A percentile compares a stretch with the other conserved stretches of the same genome.
These are phyloP conservation scores for Periconia sp. DNA, from an alignment of 2,329 filamentous ascomycete genomes.

Conservation along the genomic window DNA sequence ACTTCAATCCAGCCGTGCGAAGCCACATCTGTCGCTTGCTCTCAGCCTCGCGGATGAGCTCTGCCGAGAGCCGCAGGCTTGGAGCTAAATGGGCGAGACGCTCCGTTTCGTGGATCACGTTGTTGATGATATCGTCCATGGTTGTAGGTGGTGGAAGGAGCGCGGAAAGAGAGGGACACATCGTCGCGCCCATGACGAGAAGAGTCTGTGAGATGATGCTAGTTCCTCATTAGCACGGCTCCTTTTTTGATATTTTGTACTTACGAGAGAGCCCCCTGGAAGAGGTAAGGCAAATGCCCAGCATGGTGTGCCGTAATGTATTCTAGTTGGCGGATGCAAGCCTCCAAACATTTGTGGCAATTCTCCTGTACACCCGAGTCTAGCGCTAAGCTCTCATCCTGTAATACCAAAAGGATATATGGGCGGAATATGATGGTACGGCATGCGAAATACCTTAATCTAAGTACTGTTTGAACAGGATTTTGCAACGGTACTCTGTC, in stretches of 20 bases:
- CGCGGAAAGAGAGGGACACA: slow-evolving; percentile 73
- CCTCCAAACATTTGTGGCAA: slow-evolving; percentile 82
- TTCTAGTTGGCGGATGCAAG: slow-evolving; percentile 79
- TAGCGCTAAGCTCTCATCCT: slow-evolving; percentile 74
- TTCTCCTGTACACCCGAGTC: slow-evolving; percentile 77
- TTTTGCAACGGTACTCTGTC: slow-evolving; percentile 70
- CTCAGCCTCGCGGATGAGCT: slow-evolving; percentile 80
- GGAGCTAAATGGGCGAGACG: slow-evolving; percentile 77
- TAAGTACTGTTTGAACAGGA: slow-evolving; percentile 78
- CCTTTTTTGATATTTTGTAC: too few relatives aligned
- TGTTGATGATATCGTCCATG: slow-evolving; percentile 77
- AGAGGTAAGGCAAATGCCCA: slow-evolving; percentile 84
- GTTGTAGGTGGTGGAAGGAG: slow-evolving; percentile 64
- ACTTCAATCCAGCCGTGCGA: slow-evolving; percentile 47
- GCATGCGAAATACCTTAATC: slow-evolving; percentile 82
- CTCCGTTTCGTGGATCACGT: slow-evolving; percentile 78
- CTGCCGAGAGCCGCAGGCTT: slow-evolving; percentile 75
- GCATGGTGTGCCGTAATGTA: slow-evolving; percentile 80
- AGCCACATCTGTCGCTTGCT: slow-evolving; percentile 69
- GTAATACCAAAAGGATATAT: slow-evolving; percentile 79
- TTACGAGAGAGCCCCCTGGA: slow-evolving; percentile 74
- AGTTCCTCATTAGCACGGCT: too few relatives aligned
- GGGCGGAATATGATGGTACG: slow-evolving; percentile 86
- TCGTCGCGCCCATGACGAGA: slow-evolving; percentile 82
- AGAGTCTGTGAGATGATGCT: slow-evolving; percentile 84